These are phyloP conservation scores for Aspergillus oerlinghausenensis DNA, from an alignment of 2,329 filamentous ascomycete species.

Conservation along the genomic window DNA sequence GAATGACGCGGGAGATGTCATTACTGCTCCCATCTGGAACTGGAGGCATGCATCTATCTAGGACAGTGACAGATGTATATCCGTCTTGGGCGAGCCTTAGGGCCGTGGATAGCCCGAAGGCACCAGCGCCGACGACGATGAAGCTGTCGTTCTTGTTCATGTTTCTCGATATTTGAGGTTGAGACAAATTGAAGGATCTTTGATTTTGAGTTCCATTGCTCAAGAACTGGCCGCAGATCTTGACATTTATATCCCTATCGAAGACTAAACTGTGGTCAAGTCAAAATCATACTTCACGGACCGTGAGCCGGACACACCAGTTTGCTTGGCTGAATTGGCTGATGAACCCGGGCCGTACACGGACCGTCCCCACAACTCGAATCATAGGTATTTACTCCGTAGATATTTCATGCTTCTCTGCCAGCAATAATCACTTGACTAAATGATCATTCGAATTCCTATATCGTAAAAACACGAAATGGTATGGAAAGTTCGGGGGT, in stretches of 20 bases:
- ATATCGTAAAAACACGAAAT: too few species aligned
- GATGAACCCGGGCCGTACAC: not conserved
- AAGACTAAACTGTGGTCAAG: not conserved
- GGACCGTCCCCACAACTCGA: not conserved
- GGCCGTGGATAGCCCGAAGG: conserved; percentile 25
- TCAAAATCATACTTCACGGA: not conserved
- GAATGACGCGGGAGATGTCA: conserved; percentile 38
- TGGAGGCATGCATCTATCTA: conserved; percentile 30
- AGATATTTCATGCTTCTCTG: too few species aligned
- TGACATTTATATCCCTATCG: not conserved
- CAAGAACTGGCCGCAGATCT: too few species aligned
- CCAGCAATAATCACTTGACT: too few species aligned
- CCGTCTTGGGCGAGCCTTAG: conserved; percentile 22
- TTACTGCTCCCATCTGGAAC: conserved; percentile 37
- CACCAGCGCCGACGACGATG: conserved; percentile 25
- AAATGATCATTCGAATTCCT: too few species aligned
- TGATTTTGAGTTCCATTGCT: not conserved
- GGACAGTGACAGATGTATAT: conserved; percentile 25
- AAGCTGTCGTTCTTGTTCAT: conserved; percentile 22
- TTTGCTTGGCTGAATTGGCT: not conserved
- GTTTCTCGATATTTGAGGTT: not conserved
- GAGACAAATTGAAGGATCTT: not conserved
- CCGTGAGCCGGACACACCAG: not conserved
- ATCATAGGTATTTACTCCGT: too few species aligned
- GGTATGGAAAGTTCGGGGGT: too few species aligned